A percentile compares a stretch with the other conserved stretches of the same genome.
phyloP scores from a whole-genome alignment of 768 basidiomycete species.

The Mycena pura region DNA sequence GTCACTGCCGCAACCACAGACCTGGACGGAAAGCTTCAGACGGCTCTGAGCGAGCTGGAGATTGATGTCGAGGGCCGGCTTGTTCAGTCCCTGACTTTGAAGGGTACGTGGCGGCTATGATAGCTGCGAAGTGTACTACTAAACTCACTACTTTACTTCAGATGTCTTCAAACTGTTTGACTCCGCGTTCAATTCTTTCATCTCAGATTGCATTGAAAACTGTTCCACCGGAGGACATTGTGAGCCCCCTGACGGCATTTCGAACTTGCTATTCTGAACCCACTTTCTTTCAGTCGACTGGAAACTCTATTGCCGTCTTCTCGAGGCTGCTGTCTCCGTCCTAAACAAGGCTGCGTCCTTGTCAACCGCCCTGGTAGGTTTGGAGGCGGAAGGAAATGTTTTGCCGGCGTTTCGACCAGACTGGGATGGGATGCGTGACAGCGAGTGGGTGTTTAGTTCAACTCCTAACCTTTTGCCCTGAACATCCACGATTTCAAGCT shows the following conservation, averaged over 20 bases:
- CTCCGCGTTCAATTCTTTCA: slow-evolving; percentile 44
- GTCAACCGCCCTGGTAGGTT: slow-evolving; percentile 38
- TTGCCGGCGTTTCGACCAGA: slow-evolving; percentile 44
- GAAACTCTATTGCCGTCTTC: slow-evolving; percentile 54
- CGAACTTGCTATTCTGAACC: slow-evolving; percentile 7
- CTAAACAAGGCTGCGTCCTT: slow-evolving; percentile 46
- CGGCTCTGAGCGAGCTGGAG: slow-evolving; percentile 45
- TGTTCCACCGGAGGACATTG: slow-evolving; percentile 50
- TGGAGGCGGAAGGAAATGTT: slow-evolving; percentile 26
- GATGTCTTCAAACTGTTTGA: slow-evolving; percentile 52
- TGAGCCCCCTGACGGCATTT: slow-evolving; percentile 38
- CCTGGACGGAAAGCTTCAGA: slow-evolving; percentile 61
- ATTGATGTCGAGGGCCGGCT: slow-evolving; percentile 67
- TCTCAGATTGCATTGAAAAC: slow-evolving; percentile 55
- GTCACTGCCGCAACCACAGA: slow-evolving; percentile 61
- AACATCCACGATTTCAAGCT: slow-evolving; percentile 33
- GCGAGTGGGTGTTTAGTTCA: slow-evolving; percentile 41
- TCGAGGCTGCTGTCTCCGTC: slow-evolving; percentile 48
- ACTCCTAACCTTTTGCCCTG: background rate
- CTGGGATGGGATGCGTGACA: slow-evolving; percentile 39
- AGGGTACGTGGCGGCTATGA: slow-evolving; percentile 44
- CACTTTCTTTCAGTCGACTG: slow-evolving; percentile 55
- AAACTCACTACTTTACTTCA: slow-evolving; percentile 21
- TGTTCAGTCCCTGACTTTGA: slow-evolving; percentile 51
- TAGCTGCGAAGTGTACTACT: background rate